Conservation (phyloP, 2,329 filamentous ascomycete species). For the Hymenoscyphus linearis region DNA sequence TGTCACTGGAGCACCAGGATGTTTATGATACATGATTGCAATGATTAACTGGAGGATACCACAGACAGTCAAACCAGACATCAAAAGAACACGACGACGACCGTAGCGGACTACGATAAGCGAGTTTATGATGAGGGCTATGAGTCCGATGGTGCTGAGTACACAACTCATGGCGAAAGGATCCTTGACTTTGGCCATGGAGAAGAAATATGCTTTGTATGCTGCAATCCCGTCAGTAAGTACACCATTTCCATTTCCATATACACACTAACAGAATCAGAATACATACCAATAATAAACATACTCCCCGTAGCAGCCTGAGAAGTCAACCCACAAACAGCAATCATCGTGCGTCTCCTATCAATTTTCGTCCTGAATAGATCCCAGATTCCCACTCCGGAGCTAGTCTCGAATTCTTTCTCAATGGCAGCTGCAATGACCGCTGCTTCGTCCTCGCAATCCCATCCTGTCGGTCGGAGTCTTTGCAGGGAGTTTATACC, state of each 20-base stretch:
- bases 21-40: slow-evolving; percentile 45
- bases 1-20: slow-evolving; percentile 33
- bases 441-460: slow-evolving; percentile 28
- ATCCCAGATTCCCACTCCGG: slow-evolving; percentile 36
- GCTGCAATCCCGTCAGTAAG: slow-evolving; percentile 31
- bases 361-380: slow-evolving; percentile 47
- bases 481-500: slow-evolving; percentile 28
- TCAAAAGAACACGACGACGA: slow-evolving; percentile 47
- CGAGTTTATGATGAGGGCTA: slow-evolving; percentile 48
- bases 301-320: slow-evolving; percentile 51
- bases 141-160: slow-evolving; percentile 46
- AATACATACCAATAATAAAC: slow-evolving; percentile 45
- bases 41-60: slow-evolving; percentile 50
- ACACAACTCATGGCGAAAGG: slow-evolving; percentile 53
- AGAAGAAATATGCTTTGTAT: slow-evolving; percentile 54
- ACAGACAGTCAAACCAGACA: slow-evolving; percentile 45
- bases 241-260: not conserved
- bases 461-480: slow-evolving; percentile 28
- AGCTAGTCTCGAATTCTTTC: slow-evolving; percentile 25
- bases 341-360: slow-evolving; percentile 43
- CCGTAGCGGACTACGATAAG: slow-evolving; percentile 47
- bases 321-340: slow-evolving; percentile 42
- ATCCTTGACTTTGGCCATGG: slow-evolving; percentile 50
- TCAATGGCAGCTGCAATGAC: slow-evolving; percentile 29
- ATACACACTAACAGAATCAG: slow-evolving; percentile 1